Percentiles rank a stretch among this genome's conserved stretches.
phyloP scores from a whole-genome alignment of 2,329 filamentous ascomycete species.

The Penicillium nordicum region DNA sequence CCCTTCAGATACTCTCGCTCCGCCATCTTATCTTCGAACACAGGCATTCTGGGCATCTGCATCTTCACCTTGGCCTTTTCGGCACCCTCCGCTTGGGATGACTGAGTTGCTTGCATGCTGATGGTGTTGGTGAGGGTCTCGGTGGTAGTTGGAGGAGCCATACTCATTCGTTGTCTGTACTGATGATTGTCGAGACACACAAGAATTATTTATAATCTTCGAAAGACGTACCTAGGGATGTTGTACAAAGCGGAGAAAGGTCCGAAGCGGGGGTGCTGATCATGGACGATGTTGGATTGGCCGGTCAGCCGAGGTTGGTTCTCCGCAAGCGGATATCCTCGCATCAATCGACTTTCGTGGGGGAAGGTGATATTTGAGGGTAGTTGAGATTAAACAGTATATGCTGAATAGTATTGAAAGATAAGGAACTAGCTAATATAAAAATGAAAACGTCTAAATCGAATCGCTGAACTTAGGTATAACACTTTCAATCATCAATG shows the following conservation, averaged over 20 bases:
- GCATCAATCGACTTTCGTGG: neutral
- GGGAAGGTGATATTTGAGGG: neutral
- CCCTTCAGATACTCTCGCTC: conserved; percentile 55
- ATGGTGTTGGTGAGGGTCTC: conserved; percentile 18
- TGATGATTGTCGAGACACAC: neutral
- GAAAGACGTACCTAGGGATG: no score
- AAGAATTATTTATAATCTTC: neutral
- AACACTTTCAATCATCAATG: neutral
- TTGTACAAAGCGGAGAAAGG: no score
- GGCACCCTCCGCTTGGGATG: conserved; percentile 23
- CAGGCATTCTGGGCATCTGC: conserved; percentile 33
- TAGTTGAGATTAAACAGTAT: neutral
- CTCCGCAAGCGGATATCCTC: neutral
- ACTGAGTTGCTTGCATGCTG: conserved; percentile 19
- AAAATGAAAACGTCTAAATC: neutral
- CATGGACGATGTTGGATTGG: conserved; percentile 3
- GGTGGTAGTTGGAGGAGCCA: conserved; percentile 31
- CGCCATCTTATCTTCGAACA: conserved; percentile 42
- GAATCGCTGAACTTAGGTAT: neutral
- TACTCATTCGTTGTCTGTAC: conserved; percentile 8
- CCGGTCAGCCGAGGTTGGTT: conserved; percentile 3
- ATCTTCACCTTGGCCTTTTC: conserved; percentile 33
- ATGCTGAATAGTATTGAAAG: neutral
- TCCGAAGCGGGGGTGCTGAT: conserved; percentile 6
- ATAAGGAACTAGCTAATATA: neutral